Percentiles rank a stretch among this genome's conserved stretches.
These are phyloP conservation scores for Catunica adiposa DNA, from an alignment of 2,329 filamentous ascomycete species.

Conservation along the genomic window DNA sequence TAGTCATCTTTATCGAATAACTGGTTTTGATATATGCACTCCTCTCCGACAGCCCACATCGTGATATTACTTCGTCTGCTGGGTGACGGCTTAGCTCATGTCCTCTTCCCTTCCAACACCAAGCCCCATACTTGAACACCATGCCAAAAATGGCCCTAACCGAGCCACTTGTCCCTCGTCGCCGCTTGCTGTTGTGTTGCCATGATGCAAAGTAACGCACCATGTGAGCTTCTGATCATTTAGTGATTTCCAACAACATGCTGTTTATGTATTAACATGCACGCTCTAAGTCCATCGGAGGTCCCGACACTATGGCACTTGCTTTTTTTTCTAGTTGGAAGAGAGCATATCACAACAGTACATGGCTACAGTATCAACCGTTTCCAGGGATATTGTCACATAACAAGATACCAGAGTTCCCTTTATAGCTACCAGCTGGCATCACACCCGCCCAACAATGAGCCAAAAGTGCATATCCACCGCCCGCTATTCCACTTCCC, in stretches of 20 bases:
- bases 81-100: no score
- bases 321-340: not conserved
- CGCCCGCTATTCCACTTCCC: not conserved
- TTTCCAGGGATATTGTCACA: not conserved
- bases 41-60: no score
- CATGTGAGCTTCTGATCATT: not conserved
- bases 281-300: not conserved
- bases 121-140: no score
- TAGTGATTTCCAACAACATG: not conserved
- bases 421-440: not conserved
- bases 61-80: no score
- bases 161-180: no score
- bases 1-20: no score
- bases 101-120: no score
- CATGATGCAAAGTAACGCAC: not conserved
- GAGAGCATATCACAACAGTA: not conserved
- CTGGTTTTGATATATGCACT: no score
- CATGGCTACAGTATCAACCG: not conserved
- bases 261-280: not conserved
- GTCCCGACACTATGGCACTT: not conserved
- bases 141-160: no score
- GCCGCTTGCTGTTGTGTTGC: not conserved
- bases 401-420: no score
- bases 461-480: not conserved
- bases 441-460: not conserved